A percentile compares a stretch with the other conserved stretches of the same genome.
These are phyloP conservation scores for Elsinoe necatrix DNA, from an alignment of 2,329 filamentous ascomycete genomes.

Conservation along the genomic window DNA sequence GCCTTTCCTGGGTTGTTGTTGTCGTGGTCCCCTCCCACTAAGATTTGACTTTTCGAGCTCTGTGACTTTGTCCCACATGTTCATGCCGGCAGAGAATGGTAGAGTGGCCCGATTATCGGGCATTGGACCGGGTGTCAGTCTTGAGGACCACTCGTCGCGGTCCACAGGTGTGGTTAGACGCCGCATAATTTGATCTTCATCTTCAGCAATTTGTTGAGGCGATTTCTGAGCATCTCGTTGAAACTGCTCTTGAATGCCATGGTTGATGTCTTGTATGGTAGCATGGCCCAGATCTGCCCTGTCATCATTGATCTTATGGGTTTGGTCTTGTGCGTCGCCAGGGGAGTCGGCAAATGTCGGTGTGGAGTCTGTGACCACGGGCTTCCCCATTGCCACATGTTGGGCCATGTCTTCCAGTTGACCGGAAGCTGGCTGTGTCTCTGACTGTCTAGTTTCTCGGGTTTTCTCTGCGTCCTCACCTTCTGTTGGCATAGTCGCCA, in stretches of 20 bases:
- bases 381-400: too few species aligned
- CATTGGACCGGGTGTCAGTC: background rate
- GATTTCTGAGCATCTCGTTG: background rate
- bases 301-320: too few species aligned
- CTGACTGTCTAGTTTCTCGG: too few species aligned
- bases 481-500: background rate
- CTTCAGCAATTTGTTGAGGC: background rate
- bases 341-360: too few species aligned
- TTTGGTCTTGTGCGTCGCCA: too few species aligned
- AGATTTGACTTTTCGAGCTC: background rate
- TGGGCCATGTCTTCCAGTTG: too few species aligned
- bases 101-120: background rate
- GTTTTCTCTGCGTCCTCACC: background rate
- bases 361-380: too few species aligned
- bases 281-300: too few species aligned
- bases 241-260: background rate
- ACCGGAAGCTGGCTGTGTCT: too few species aligned
- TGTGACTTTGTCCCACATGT: conserved; percentile 13
- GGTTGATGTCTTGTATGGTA: too few species aligned
- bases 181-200: background rate
- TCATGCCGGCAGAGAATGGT: conserved; percentile 1
- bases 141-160: background rate
- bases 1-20: conserved; percentile 13
- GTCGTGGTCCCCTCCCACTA: background rate
- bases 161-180: background rate